Percentiles rank a stretch among this genome's conserved stretches.
These are phyloP conservation scores for Aspergillus tubingensis DNA, from an alignment of 2,329 filamentous ascomycete species.

Conservation along the genomic window DNA sequence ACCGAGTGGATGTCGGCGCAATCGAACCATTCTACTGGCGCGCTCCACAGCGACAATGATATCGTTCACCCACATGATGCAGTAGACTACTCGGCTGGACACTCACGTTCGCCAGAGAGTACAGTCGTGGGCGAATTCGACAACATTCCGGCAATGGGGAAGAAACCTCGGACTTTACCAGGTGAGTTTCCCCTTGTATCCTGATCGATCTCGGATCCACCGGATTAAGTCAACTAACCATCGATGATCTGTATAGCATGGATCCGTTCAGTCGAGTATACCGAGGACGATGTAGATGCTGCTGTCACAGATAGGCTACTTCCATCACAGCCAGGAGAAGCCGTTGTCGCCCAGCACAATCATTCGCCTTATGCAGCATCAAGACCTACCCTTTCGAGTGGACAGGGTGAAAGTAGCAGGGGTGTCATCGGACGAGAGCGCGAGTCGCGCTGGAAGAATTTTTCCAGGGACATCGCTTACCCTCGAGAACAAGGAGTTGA, in stretches of 20 bases:
- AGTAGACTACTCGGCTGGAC: slow-evolving; percentile 23
- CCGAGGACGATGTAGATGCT: slow-evolving; percentile 41
- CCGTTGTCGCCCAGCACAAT: slow-evolving; percentile 51
- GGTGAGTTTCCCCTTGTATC: slow-evolving; percentile 28
- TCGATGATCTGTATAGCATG: slow-evolving; percentile 35
- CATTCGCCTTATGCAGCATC: slow-evolving; percentile 40
- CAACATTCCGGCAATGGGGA: slow-evolving; percentile 13
- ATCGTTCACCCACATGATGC: slow-evolving; percentile 19
- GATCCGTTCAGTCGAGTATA: slow-evolving; percentile 44
- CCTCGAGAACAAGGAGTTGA: slow-evolving; percentile 38
- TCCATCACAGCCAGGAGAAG: slow-evolving; percentile 40
- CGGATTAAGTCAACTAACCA: slow-evolving; percentile 5
- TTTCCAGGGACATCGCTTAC: slow-evolving; percentile 46
- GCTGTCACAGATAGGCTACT: slow-evolving; percentile 36
- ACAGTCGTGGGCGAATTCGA: slow-evolving; percentile 18
- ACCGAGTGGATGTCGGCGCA: slow-evolving; percentile 18
- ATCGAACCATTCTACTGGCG: slow-evolving; percentile 12
- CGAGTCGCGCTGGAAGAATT: slow-evolving; percentile 51
- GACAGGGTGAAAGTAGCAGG: slow-evolving; percentile 12
- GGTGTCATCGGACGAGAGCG: slow-evolving; percentile 22
- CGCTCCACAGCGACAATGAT: slow-evolving; percentile 24
- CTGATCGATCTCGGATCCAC: not conserved
- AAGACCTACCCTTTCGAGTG: slow-evolving; percentile 20
- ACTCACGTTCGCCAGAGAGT: slow-evolving; percentile 22
- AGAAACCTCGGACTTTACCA: slow-evolving; percentile 39